Conservation (phyloP, 305 asterid genomes). For the Coffea humblotiana region DNA sequence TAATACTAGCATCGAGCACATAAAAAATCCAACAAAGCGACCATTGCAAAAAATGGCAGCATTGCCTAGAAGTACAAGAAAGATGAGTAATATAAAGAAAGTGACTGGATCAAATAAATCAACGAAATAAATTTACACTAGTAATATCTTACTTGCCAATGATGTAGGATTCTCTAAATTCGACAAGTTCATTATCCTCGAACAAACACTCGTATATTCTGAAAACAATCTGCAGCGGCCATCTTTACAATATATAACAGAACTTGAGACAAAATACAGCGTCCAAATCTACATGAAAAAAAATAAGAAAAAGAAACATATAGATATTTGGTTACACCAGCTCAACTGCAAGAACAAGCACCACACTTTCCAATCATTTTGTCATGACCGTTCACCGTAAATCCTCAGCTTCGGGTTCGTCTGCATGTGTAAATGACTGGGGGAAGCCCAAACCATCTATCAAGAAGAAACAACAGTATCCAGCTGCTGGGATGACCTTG, state of each 20-base stretch:
- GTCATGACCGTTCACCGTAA: neutral
- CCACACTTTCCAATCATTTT: neutral
- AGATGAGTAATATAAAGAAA: neutral
- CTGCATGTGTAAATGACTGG: neutral
- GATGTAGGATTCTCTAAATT: neutral
- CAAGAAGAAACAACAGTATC: neutral
- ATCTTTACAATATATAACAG: neutral
- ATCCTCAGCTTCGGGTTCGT: neutral
- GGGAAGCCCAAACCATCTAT: neutral
- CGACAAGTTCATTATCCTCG: neutral
- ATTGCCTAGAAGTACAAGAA: neutral
- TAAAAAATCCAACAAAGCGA: neutral
- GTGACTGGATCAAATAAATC: neutral
- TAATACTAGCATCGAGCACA: neutral
- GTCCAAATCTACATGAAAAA: neutral
- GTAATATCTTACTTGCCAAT: neutral
- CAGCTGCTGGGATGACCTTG: neutral
- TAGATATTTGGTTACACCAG: neutral
- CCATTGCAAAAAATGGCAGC: neutral
- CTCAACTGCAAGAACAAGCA: neutral
- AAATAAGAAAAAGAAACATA: neutral
- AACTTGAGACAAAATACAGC: neutral
- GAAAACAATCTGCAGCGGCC: neutral
- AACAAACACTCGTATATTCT: neutral
- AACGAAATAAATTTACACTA: neutral